A percentile compares a stretch with the other conserved stretches of the same genome.
These are phyloP conservation scores for Circinella minor DNA, from an alignment of 371 early-diverging fungal species.

Conservation along the genomic window DNA sequence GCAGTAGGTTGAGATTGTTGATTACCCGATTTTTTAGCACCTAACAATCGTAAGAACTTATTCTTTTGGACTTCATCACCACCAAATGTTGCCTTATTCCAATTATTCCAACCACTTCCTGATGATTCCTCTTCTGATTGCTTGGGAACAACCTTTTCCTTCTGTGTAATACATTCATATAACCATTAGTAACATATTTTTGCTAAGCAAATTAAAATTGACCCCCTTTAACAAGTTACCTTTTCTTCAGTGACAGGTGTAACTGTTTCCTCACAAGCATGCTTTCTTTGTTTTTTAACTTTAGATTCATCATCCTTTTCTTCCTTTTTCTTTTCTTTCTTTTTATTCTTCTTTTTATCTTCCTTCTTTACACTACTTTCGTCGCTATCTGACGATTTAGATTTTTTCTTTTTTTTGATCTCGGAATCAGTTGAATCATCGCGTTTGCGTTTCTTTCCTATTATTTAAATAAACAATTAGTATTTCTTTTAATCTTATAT, in stretches of 20 bases:
- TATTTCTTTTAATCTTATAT: background rate
- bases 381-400: constrained; percentile 16
- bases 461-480: background rate
- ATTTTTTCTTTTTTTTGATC: constrained; percentile 7
- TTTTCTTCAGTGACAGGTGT: background rate
- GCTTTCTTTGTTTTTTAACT: constrained; percentile 23
- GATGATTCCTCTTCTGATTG: background rate
- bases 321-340: constrained; percentile 12
- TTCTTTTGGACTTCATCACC: constrained; percentile 49
- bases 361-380: constrained; percentile 19
- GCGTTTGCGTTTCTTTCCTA: constrained; percentile 24
- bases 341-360: constrained; percentile 24
- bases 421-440: constrained; percentile 7
- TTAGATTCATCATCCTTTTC: constrained; percentile 11
- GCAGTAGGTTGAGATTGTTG: constrained; percentile 8
- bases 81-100: constrained; percentile 52
- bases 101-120: constrained; percentile 53
- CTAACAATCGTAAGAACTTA: constrained; percentile 54
- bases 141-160: background rate
- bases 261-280: constrained; percentile 15
- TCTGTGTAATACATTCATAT: background rate
- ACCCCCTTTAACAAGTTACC: background rate
- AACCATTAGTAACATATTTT: background rate
- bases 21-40: constrained; percentile 39
- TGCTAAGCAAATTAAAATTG: no score